Percentiles rank a stretch among this genome's conserved stretches.
These are phyloP conservation scores for Hyphodiscus hymeniophilus DNA, from an alignment of 495 filamentous ascomycete genomes.

Conservation along the genomic window DNA sequence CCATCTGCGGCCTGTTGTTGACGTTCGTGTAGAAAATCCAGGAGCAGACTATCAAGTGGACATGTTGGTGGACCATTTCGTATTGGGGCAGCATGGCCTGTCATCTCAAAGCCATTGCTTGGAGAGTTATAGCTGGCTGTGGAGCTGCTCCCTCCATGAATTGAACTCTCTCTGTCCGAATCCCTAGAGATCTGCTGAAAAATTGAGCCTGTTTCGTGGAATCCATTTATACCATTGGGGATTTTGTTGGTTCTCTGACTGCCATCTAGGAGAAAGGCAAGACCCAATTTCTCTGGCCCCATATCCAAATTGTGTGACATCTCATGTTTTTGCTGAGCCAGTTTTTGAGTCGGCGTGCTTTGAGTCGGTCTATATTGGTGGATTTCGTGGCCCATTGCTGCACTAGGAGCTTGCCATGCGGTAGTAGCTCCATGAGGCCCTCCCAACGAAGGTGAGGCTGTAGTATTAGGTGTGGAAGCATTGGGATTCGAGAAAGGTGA, in stretches of 20 bases:
- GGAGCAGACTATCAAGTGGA: slow-evolving; percentile 62
- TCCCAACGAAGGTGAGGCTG: slow-evolving; percentile 27
- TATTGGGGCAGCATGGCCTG: slow-evolving; percentile 36
- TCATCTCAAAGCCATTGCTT: slow-evolving; percentile 4
- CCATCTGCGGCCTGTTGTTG: slow-evolving; percentile 57
- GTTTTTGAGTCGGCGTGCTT: slow-evolving; percentile 15
- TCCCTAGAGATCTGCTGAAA: slow-evolving; percentile 24
- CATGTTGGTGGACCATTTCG: slow-evolving; percentile 57
- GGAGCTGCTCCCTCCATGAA: slow-evolving; percentile 17
- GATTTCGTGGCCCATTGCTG: slow-evolving; percentile 12
- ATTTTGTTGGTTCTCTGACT: slow-evolving; percentile 24
- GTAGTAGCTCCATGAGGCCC: not conserved
- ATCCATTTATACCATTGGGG: slow-evolving; percentile 17
- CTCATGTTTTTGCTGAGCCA: slow-evolving; percentile 46
- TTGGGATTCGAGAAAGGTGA: slow-evolving; percentile 20
- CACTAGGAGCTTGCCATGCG: slow-evolving; percentile 12
- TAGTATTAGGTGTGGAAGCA: slow-evolving; percentile 28
- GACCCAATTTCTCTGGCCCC: slow-evolving; percentile 51
- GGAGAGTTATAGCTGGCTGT: slow-evolving; percentile 4
- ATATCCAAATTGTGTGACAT: slow-evolving; percentile 49
- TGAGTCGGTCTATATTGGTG: slow-evolving; percentile 3
- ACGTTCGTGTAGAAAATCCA: slow-evolving; percentile 66
- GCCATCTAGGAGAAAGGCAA: slow-evolving; percentile 59
- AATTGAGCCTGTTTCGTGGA: slow-evolving; percentile 22
- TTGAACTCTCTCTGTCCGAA: slow-evolving; percentile 24